A percentile compares a stretch with the other conserved stretches of the same genome.
Conservation (phyloP, 176 grass and related monocot genomes). For the Sorghum bicolor region Sorghum_bicolor_NCBIv3 NC_012870.2:73656001-73656500, state of each 20-base stretch:
- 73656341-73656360: conserved; percentile 99
- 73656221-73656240: neutral
- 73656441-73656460: neutral
- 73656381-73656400: conserved; percentile 58
- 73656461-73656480: neutral
- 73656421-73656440: neutral
- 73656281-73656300: neutral
- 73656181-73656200: neutral
- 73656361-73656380: conserved; percentile 98
- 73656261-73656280: neutral
- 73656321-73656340: conserved; percentile 98
- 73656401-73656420: neutral
- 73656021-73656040: neutral
- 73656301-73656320: conserved; percentile 36
- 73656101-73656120: neutral
- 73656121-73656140: neutral
- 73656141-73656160: neutral
- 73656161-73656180: neutral
- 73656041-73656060: neutral
- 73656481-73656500: conserved; percentile 12
- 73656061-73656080: neutral
- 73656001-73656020: neutral
- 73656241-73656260: neutral
- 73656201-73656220: neutral
- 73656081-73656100: conserved; percentile 1